Conservation (phyloP, 202 grass and related monocot genomes). For the Schoenoplectus triqueter region DNA sequence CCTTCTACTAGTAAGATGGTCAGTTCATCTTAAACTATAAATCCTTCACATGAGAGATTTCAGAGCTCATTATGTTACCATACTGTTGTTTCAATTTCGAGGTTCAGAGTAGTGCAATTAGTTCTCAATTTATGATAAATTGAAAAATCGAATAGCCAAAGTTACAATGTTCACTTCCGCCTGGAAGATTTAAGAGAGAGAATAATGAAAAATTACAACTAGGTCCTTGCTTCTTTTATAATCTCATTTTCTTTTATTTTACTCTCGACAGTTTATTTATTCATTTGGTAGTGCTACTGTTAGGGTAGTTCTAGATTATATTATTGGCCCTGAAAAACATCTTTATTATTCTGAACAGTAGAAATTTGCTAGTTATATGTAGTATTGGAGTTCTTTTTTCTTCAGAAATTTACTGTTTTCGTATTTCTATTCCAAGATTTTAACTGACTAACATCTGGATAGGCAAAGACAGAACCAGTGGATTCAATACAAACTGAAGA, state of each 20-base stretch:
- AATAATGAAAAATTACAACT: too few species aligned
- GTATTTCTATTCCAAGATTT: not conserved
- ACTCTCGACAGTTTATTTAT: not conserved
- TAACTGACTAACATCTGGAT: slow-evolving; percentile 22
- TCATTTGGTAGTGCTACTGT: too few species aligned
- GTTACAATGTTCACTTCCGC: too few species aligned
- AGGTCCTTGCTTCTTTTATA: too few species aligned
- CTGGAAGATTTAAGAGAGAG: too few species aligned
- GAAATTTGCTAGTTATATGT: not conserved
- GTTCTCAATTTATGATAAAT: not conserved
- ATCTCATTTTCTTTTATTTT: not conserved
- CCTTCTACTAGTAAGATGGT: slow-evolving; percentile 36
- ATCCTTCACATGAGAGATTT: not conserved
- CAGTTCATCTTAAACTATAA: slow-evolving; percentile 6
- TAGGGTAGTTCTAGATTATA: slow-evolving; percentile 6
- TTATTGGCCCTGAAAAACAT: not conserved
- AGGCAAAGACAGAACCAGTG: slow-evolving; percentile 30
- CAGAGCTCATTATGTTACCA: not conserved
- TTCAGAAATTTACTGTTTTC: not conserved
- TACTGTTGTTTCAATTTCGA: not conserved
- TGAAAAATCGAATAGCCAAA: too few species aligned
- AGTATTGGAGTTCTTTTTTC: not conserved
- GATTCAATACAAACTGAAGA: slow-evolving; percentile 35
- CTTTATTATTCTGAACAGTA: not conserved
- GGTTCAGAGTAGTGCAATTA: not conserved